Evolutionary conservation across 495 filamentous ascomycete species (phyloP).

Genomic region (Daldinia vernicosa): DNA sequence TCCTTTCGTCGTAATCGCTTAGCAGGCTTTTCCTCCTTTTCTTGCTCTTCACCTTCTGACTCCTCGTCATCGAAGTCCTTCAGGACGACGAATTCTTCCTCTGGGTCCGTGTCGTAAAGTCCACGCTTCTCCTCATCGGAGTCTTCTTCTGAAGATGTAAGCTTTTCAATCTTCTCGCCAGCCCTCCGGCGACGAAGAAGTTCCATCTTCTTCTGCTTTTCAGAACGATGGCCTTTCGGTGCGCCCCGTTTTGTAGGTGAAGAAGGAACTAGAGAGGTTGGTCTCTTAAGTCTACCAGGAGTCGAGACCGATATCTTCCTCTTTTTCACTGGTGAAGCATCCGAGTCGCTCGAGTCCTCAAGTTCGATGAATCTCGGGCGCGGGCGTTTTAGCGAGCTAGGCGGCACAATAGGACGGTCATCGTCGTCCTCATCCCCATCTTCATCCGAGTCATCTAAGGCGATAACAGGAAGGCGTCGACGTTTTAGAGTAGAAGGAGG

Average conservation of each 20-base stretch:
- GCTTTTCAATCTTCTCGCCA: constrained; percentile 60
- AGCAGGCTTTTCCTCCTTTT: constrained; percentile 21
- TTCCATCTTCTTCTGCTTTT: constrained; percentile 57
- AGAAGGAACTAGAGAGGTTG: constrained; percentile 14
- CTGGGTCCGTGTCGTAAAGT: constrained; percentile 57
- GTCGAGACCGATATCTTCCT: constrained; percentile 31
- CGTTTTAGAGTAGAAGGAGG: constrained; percentile 28
- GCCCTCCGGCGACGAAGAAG: constrained; percentile 65
- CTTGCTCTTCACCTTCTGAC: constrained; percentile 36
- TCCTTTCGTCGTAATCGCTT: constrained; percentile 18
- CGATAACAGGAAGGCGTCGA: constrained; percentile 15
- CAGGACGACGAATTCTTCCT: constrained; percentile 47
- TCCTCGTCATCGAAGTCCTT: constrained; percentile 61
- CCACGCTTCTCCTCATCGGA: constrained; percentile 49
- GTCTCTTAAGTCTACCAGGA: constrained; percentile 34
- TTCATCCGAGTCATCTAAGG: constrained; percentile 8
- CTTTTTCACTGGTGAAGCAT: constrained; percentile 35
- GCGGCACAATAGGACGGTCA: constrained; percentile 40
- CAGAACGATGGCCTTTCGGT: constrained; percentile 37
- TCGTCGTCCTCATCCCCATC: constrained; percentile 46
- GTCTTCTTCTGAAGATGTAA: constrained; percentile 47
- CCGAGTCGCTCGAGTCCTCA: constrained; percentile 38
- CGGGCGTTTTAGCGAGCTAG: constrained; percentile 15
- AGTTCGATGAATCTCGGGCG: constrained; percentile 16
- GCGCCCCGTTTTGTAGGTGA: constrained; percentile 31